phyloP scores from a whole-genome alignment of 2,329 filamentous ascomycete species.

The Neofusicoccum laricinum region DNA sequence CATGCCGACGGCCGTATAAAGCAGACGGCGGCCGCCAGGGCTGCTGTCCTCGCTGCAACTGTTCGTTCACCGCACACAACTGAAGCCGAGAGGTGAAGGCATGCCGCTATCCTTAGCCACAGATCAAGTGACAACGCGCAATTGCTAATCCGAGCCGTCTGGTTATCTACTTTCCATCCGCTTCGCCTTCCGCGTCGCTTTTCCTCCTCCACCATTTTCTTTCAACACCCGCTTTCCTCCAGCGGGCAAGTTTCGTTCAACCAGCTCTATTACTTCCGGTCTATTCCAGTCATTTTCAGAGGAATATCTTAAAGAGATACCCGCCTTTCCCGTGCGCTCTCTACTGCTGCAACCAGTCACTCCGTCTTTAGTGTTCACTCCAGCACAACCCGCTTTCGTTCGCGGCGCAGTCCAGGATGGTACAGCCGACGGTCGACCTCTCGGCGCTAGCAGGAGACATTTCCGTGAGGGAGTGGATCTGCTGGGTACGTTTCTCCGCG shows the following conservation, averaged over 20 bases:
- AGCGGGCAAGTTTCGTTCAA: too few relatives aligned
- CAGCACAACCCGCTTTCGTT: not conserved
- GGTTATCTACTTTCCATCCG: not conserved
- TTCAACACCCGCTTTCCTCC: not conserved
- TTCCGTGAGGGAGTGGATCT: conserved; percentile 8
- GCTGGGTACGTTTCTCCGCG: conserved; percentile 3
- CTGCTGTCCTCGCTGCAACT: too few relatives aligned
- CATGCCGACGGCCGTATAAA: not conserved
- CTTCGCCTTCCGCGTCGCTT: not conserved
- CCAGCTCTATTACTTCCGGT: not conserved
- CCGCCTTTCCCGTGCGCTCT: too few relatives aligned
- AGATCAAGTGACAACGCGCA: not conserved
- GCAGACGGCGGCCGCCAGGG: not conserved
- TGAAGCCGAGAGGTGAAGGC: not conserved
- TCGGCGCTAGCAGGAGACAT: not conserved
- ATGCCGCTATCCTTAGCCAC: not conserved
- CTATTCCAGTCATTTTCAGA: not conserved
- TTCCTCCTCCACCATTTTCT: not conserved
- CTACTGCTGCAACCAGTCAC: too few relatives aligned
- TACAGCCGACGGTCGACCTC: not conserved
- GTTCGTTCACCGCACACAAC: not conserved
- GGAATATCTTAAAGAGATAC: not conserved
- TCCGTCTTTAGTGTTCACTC: not conserved
- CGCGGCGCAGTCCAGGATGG: not conserved
- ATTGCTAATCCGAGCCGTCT: not conserved